Base-by-base conservation (phyloP, 768 basidiomycete species). In the Favolaschia claudopus region DNA sequence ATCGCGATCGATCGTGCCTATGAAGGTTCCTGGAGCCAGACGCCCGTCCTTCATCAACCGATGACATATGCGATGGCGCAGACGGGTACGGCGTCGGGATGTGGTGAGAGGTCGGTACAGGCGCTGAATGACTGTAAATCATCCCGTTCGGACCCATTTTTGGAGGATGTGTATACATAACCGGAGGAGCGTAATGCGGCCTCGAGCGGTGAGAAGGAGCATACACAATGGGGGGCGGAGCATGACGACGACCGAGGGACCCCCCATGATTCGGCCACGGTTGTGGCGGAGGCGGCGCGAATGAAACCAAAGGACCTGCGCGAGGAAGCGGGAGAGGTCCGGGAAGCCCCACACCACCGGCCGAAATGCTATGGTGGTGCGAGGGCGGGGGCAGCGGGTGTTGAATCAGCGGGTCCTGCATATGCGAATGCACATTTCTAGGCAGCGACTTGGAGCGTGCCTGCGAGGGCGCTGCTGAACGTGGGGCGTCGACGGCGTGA, bases 111-210 rank as follows among this genome's bases (percentile, higher is more conserved):
- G 58, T 74, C 31, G 73, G 81, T 22, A 77, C 71, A 7, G 87
- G 86, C 19, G 84, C 82, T n/a, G 89, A 89, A 50, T 88, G 86
- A 54, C 88, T 89, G 68, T 89, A 85, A 4, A 84, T 83, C 76
- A 90, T 84, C 4, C 86, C 86, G 52, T 87, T 82, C 1, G 87
- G 76, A 45, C 82, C 80, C 74, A 80, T 71, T 60, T 79, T 75
- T 60, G 83, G 82, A 7, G 76, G 79, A 42, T 87, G 81, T 59
- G 86, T 81, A 12, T 83, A 82, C 55, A 88, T 83, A 0, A 82
- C 77, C 14, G 87, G 87, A 17, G 88, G 87, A 8, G 83, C 74
- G 62, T 89, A 89, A 63, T 82, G 80, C 49, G 83, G 76, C 51
- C 69, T 75, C 25, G 77, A 73, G 63, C 80, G 80, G 51, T 79